These are phyloP conservation scores for Metarhizium rileyi DNA, from an alignment of 2,329 filamentous ascomycete species.

Conservation along the genomic window DNA sequence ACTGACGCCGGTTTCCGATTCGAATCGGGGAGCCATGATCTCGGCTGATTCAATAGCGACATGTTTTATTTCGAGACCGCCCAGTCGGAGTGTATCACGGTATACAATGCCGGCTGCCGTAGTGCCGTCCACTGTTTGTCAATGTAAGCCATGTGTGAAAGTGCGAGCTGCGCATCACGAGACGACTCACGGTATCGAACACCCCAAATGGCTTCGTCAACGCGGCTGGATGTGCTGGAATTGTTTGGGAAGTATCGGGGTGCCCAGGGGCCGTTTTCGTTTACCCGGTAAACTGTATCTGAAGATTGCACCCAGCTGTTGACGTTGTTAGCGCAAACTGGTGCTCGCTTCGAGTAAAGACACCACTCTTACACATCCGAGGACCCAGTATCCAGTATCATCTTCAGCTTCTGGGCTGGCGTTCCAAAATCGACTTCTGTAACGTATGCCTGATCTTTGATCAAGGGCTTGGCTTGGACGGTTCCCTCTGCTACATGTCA, in stretches of 20 bases:
- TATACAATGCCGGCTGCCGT: constrained; percentile 39
- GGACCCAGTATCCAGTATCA: constrained; percentile 46
- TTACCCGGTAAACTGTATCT: constrained; percentile 30
- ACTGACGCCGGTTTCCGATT: constrained; percentile 31
- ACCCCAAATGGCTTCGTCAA: constrained; percentile 37
- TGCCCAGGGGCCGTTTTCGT: constrained; percentile 25
- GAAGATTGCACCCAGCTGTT: constrained; percentile 45
- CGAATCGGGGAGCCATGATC: constrained; percentile 31
- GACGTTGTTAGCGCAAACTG: constrained; percentile 3
- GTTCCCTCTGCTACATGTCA: constrained; percentile 4
- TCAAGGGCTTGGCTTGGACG: constrained; percentile 26
- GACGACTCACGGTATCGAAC: constrained; percentile 35
- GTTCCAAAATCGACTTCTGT: constrained; percentile 36
- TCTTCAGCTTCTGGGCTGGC: constrained; percentile 35
- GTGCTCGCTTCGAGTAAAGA: neutral
- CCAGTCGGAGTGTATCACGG: constrained; percentile 38
- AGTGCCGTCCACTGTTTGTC: constrained; percentile 31
- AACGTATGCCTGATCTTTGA: constrained; percentile 33
- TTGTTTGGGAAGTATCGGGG: constrained; percentile 33
- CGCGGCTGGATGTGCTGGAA: constrained; percentile 31
- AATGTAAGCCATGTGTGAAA: neutral
- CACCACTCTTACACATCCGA: constrained; percentile 52
- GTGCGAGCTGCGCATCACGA: neutral
- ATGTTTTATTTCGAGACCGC: constrained; percentile 31
- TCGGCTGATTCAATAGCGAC: constrained; percentile 41